Base-by-base conservation (phyloP, 257 asterid genomes). In the Nemophila menziesii region DNA sequence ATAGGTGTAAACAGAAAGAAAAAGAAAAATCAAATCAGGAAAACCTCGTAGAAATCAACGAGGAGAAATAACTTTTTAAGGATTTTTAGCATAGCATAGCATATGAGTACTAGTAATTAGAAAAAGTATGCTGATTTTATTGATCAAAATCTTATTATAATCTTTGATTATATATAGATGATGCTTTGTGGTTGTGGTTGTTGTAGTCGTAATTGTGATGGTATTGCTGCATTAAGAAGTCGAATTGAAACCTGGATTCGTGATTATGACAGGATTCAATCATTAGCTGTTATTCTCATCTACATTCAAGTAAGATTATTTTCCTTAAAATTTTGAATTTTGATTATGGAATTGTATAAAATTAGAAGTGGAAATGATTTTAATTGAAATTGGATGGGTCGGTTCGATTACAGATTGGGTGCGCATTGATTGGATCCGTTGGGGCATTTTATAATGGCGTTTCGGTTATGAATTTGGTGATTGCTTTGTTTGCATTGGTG, bases 341-440 rank as follows among this genome's bases (percentile, higher is more conserved):
- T 36, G n/a, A 14, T 37, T 37, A 23, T 17, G n/a, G n/a, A n/a
- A n/a, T 4, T 19, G 21, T 22, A 16, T 19, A 20, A 9, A 18
- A n/a, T 39, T 4, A 16, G 16, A n/a, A 8, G 5, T 37, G 46
- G 12, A 19, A 8, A 4, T 36, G 4, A 5, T 1, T 6, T 7
- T 36, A 8, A 19, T 39, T 22, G 3, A 1, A 39, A 43, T 6
- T 16, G 42, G 4, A 20, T 29, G 4, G 19, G 4, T 4, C 11
- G 11, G 0, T 3, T n/a, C n/a, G n/a, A n/a, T n/a, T 2, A 17
- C 79, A 86, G 84, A 82, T 86, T 73, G 92, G 58, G 26, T 79
- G 87, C 67, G 72, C 97, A 16, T 60, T 86, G 72, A 65, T 82
- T 67, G 97, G 97, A 66, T 86, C 97, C 8, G 80, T 86, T 12